Evolutionary conservation across 225 moss, liverwort and hornwort species (phyloP).

Genomic region (Antitrichia curtipendula): DNA sequence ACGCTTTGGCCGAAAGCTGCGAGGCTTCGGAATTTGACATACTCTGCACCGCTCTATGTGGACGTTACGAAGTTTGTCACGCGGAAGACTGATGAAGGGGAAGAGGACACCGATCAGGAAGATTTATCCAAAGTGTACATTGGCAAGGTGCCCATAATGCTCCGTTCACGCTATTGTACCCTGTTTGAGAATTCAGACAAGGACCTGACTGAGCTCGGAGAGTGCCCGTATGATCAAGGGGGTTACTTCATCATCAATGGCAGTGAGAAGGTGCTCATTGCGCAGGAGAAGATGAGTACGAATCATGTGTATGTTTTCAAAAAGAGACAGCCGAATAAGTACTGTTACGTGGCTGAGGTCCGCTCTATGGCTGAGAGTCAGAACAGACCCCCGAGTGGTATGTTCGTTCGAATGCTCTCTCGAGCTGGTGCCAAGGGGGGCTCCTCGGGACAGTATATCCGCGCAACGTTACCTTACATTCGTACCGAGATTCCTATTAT

Average conservation of each 20-base stretch:
- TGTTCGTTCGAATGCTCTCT: slow-evolving; percentile 99
- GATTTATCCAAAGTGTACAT: slow-evolving; percentile 96
- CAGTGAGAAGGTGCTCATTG: slow-evolving; percentile 97
- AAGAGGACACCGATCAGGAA: slow-evolving; percentile 83
- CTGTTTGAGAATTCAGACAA: slow-evolving; percentile 92
- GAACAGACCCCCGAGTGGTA: slow-evolving; percentile 97
- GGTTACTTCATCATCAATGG: slow-evolving; percentile 98
- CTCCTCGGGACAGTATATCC: slow-evolving; percentile 93
- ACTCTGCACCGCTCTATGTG: slow-evolving; percentile 93
- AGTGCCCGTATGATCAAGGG: slow-evolving; percentile 99
- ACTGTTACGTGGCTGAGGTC: slow-evolving; percentile 93
- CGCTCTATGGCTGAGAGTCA: slow-evolving; percentile 99
- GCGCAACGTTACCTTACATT: slow-evolving; percentile 93
- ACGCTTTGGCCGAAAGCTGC: slow-evolving; percentile 99
- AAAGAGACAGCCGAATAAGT: slow-evolving; percentile 97
- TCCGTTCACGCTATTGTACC: slow-evolving; percentile 94
- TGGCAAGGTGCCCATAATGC: slow-evolving; percentile 99
- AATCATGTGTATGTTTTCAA: slow-evolving; percentile 99
- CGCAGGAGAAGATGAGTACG: slow-evolving; percentile 99
- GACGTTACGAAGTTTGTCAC: slow-evolving; percentile 92
- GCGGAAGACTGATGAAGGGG: slow-evolving; percentile 79
- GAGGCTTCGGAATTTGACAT: slow-evolving; percentile 89
- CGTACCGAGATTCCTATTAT: slow-evolving; percentile 96
- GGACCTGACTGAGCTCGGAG: slow-evolving; percentile 95
- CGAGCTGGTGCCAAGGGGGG: slow-evolving; percentile 98